Evolutionary conservation across 1,284 basidiomycete species (phyloP), one percentile per base, ranked within the genome.

Genomic region (Apiotrichum sp.): DNA sequence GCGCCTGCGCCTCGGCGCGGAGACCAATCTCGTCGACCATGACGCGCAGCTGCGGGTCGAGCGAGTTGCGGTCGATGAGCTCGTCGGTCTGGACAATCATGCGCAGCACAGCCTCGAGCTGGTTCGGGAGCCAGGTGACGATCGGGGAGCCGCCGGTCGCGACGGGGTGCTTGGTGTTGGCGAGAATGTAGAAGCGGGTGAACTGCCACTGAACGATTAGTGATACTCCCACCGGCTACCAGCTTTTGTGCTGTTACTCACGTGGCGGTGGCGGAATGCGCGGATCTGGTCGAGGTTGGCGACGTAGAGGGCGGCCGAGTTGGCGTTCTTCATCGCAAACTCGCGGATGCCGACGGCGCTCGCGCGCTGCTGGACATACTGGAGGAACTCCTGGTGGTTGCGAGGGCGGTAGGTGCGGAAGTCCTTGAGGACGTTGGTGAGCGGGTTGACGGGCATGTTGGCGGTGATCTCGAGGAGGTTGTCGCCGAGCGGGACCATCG

Each of bases 231-330:
- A 13, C 36, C 8, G 13, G 13, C 13, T 38, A 34, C 11, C 13
- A 14, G 13, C 11, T 5, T 45, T 7, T 47, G 38, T 8, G 36
- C 8, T 8, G 36, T 13, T n/a, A 59, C 57, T 56, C 51, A 59
- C 54, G 54, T 57, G 59, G 36, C 59, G 53, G 59, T 61, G 56
- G 14, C 59, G 53, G 56, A 61, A 61, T 41, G 56, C 56, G 34
- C 59, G 59, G 41, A 61, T 61, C 59, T 61, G 59, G 59, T 61
- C 59, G 33, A 61, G 47, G 51, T 57, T 57, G 44, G 59, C 59
- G 32, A 61, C 56, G 51, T 61, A 61, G 16, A 43, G 38, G 0
- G 59, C 59, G 11, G 59, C 59, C 9, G 35, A 45, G 53, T 29
- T 61, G 29, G 59, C 39, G 53, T 61, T 45, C 40, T 49, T 29